Evolutionary conservation across 2,329 filamentous ascomycete species (phyloP).

Genomic region (Talaromyces sp.): DNA sequence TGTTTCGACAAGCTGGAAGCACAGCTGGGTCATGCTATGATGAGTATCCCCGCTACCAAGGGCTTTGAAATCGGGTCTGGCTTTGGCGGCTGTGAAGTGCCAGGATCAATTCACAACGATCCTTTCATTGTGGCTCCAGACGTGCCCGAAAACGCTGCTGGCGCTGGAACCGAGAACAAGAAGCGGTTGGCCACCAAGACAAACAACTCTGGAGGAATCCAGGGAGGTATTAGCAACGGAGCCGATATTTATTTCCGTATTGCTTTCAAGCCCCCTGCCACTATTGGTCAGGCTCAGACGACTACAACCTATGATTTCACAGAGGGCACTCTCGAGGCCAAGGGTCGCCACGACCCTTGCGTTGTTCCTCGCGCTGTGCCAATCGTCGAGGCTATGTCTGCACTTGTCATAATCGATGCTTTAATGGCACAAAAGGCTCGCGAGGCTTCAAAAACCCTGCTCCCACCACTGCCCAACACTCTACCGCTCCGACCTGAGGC

Average conservation of each 20-base stretch:
- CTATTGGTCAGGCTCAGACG: constrained; percentile 80
- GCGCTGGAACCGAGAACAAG: constrained; percentile 11
- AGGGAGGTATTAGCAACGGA: constrained; percentile 92
- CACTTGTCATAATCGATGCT: constrained; percentile 80
- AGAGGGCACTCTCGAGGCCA: constrained; percentile 76
- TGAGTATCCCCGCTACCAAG: constrained; percentile 91
- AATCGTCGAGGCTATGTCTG: constrained; percentile 77
- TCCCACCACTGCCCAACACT: constrained; percentile 37
- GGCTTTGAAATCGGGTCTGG: constrained; percentile 94
- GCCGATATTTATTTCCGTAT: constrained; percentile 91
- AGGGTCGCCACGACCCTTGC: constrained; percentile 90
- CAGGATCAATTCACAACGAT: constrained; percentile 89
- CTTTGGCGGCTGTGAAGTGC: constrained; percentile 78
- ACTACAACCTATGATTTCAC: constrained; percentile 74
- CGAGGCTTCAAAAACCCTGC: constrained; percentile 41
- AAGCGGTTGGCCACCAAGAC: constrained; percentile 76
- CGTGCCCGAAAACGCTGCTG: constrained; percentile 11
- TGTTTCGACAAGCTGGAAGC: constrained; percentile 96
- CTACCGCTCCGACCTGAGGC: constrained; percentile 23
- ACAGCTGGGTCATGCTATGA: constrained; percentile 84
- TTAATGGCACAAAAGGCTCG: constrained; percentile 72
- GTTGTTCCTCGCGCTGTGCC: constrained; percentile 79
- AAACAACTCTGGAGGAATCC: constrained; percentile 91
- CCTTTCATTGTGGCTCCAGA: constrained; percentile 61
- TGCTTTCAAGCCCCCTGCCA: constrained; percentile 91